Base-by-base conservation (phyloP, 768 basidiomycete species). In the Lepiota brunneoincarnata region DNA sequence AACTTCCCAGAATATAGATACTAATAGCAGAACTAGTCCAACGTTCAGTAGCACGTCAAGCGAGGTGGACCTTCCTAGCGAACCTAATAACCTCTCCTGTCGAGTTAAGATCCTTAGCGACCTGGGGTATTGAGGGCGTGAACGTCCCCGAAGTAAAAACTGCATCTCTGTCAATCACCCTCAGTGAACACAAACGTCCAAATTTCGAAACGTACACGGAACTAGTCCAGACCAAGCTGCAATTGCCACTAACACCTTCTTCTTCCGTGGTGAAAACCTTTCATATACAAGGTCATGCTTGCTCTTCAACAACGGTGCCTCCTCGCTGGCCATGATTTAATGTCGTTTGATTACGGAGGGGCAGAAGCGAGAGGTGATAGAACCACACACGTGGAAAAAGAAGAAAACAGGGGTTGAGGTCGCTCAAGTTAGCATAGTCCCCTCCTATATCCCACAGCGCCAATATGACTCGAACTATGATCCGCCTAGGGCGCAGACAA, bases 81-180 rank as follows among this genome's bases (percentile, higher is more conserved):
- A 9, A 82, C 83, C 82, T 87, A 47, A 91, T 75, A 11, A 85
- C 65, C 9, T 77, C 59, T 0, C 77, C 77, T 0, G 86, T 79
- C 0, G 86, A 74, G n/a, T 78, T 39, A 7, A 93, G 67, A 52
- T 93, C 89, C 26, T 64, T 67, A 6, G 89, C 82, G 43, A 93
- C 82, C 45, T 86, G 78, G 0, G 89, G 87, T 50, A 92, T 87
- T 0, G 83, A 82, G 0, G 89, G 89, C 1, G 89, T 74, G 64
- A 92, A 90, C 0, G 80, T 80, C 0, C 81, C 84, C 3, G 80
- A 70, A 0, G 87, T 81, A 54, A 92, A 82, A 28, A 86, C 89
- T 91, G 59, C 10, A 9, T 7, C 18, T 48, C 28, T 9, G 31
- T 45, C 7, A 10, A 20, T 18, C 2, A 37, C 6, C 5, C 21